These are phyloP conservation scores for Colletotrichum karsti DNA, from an alignment of 2,329 filamentous ascomycete genomes.

Conservation along the genomic window DNA sequence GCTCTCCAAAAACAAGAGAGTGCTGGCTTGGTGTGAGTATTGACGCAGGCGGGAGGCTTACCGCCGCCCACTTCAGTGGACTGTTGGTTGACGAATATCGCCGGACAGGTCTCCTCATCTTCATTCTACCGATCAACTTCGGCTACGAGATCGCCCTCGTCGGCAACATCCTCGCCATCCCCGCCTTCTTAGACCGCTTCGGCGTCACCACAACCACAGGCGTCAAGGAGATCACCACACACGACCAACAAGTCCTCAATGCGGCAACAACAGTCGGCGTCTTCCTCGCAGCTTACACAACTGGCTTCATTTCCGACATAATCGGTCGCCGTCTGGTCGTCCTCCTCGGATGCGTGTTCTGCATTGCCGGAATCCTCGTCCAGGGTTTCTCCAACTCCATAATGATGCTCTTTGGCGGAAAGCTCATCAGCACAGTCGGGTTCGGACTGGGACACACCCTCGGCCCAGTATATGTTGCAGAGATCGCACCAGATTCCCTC, in stretches of 20 bases:
- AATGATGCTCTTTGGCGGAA: conserved; percentile 22
- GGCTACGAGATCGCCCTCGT: conserved; percentile 11
- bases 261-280: conserved; percentile 4
- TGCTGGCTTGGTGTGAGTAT: background rate
- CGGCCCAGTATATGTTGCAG: conserved; percentile 30
- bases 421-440: conserved; percentile 20
- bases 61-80: too few relatives aligned
- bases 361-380: conserved; percentile 17
- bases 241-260: conserved; percentile 8
- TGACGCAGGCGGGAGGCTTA: too few relatives aligned
- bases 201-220: background rate
- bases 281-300: conserved; percentile 18
- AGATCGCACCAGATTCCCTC: conserved; percentile 25
- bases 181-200: background rate
- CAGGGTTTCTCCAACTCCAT: conserved; percentile 21
- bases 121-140: conserved; percentile 19
- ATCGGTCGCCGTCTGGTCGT: conserved; percentile 21
- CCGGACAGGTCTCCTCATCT: background rate
- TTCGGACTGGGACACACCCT: conserved; percentile 21
- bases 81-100: too few relatives aligned
- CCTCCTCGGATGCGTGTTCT: conserved; percentile 1
- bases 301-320: conserved; percentile 1
- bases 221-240: background rate
- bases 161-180: conserved; percentile 3
- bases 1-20: conserved; percentile 7